Evolutionary conservation across 1,284 basidiomycete species (phyloP), one percentile per base, ranked within the genome.

Genomic region (Ganoderma lingzhi): DNA sequence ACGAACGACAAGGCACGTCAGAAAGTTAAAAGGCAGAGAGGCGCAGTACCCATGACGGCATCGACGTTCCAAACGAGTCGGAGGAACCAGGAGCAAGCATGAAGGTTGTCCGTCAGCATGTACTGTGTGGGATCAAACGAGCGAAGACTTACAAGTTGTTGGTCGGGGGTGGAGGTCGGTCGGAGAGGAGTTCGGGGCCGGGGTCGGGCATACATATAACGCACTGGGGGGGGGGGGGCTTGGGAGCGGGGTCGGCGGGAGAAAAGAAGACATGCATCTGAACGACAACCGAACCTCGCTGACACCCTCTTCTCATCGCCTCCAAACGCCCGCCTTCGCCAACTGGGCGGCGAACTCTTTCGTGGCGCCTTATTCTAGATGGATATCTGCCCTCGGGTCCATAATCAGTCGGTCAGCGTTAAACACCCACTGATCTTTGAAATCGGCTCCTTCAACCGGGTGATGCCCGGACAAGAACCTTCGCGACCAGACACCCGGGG

Each of bases 221-320:
- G n/a, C 17, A 9, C 8, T 59, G 3, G 32, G 15, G 19, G 53
- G 9, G 32, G 23, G 23, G 23, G 23, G 23, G 23, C 23, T 23
- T 23, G 23, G 23, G 23, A 23, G 23, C 23, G 23, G 23, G 53
- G 56, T 39, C 32, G 56, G 5, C n/a, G 32, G 56, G 56, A 39
- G 56, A 39, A n/a, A 32, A 14, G 35, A 59, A 39, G 28, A 15
- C 15, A 35, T 32, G 32, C 35, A 32, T 32, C 32, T 8, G 56
- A 10, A 39, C n/a, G n/a, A 19, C 56, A 19, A 59, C 17, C 28
- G 23, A 35, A 19, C 19, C 19, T 35, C 32, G 35, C 35, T n/a
- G 56, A 59, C 39, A 59, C 56, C 55, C 56, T 39, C 56, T n/a
- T 59, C 56, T 59, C 56, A 35, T 12, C 35, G 56, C 56, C 9